Evolutionary conservation across 768 basidiomycete species (phyloP).

Genomic region (Boletales sp.): DNA sequence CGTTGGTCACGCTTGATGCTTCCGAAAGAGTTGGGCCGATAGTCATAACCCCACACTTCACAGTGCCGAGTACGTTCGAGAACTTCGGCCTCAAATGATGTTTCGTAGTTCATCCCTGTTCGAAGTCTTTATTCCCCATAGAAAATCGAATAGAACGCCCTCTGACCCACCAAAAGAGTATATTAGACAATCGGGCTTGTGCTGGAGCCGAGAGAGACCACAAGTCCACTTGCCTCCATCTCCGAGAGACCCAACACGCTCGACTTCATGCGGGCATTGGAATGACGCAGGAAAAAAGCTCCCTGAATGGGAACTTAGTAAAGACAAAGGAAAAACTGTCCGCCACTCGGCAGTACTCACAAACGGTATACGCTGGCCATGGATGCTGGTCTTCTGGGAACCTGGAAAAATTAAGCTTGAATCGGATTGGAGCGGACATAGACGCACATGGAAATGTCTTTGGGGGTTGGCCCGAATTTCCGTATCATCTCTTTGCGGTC

Average conservation of each 20-base stretch:
- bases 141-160: background rate
- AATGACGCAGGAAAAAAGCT: conserved; percentile 46
- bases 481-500: conserved; percentile 47
- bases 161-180: conserved; percentile 53
- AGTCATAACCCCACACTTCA: conserved; percentile 63
- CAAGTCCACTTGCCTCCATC: conserved; percentile 75
- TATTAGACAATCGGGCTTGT: conserved; percentile 54
- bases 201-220: conserved; percentile 51
- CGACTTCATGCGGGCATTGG: conserved; percentile 41
- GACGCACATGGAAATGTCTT: conserved; percentile 41
- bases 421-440: conserved; percentile 1
- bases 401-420: conserved; percentile 26
- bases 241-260: conserved; percentile 48
- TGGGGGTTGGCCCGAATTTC: conserved; percentile 50
- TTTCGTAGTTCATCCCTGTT: conserved; percentile 52
- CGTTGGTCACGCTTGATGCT: conserved; percentile 34
- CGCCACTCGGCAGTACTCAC: conserved; percentile 32
- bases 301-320: conserved; percentile 25
- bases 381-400: conserved; percentile 51
- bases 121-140: background rate
- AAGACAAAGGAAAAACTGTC: background rate
- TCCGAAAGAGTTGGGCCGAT: conserved; percentile 33
- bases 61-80: conserved; percentile 46
- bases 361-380: conserved; percentile 57
- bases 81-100: conserved; percentile 60